Evolutionary conservation across 176 grass and related monocot species (phyloP).

Genomic region (Panicum miliaceum): DNA sequence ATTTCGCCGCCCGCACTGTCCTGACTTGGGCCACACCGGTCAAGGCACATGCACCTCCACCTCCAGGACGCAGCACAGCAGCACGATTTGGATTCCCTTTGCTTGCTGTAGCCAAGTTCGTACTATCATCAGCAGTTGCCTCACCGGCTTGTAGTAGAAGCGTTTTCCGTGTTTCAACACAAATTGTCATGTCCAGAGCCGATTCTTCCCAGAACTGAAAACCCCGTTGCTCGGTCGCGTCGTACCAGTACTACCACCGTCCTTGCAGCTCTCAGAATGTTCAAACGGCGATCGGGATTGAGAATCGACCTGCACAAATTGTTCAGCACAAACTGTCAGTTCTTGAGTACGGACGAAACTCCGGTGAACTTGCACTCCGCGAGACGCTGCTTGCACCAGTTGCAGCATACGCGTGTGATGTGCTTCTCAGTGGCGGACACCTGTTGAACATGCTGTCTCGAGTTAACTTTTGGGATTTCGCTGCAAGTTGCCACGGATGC

Average conservation of each 20-base stretch:
- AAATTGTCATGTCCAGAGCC: neutral
- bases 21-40: too few species aligned
- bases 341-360: neutral
- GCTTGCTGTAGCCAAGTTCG: too few species aligned
- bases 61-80: too few species aligned
- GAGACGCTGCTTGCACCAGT: neutral
- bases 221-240: neutral
- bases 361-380: neutral
- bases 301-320: too few species aligned
- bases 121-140: too few species aligned
- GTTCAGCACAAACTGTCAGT: too few species aligned
- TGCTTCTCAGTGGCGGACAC: neutral
- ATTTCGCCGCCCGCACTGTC: too few species aligned
- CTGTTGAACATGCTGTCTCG: neutral
- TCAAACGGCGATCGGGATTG: neutral
- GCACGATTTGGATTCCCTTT: too few species aligned
- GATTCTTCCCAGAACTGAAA: neutral
- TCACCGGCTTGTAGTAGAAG: neutral
- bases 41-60: too few species aligned
- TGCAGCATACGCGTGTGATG: too few species aligned
- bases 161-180: neutral
- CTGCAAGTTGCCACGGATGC: neutral
- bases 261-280: neutral
- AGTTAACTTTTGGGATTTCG: neutral
- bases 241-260: neutral